A percentile compares a stretch with the other conserved stretches of the same genome.
Evolutionary conservation across 129 eudicot species (phyloP).

Genomic region (Scalesia atractyloides): DNA sequence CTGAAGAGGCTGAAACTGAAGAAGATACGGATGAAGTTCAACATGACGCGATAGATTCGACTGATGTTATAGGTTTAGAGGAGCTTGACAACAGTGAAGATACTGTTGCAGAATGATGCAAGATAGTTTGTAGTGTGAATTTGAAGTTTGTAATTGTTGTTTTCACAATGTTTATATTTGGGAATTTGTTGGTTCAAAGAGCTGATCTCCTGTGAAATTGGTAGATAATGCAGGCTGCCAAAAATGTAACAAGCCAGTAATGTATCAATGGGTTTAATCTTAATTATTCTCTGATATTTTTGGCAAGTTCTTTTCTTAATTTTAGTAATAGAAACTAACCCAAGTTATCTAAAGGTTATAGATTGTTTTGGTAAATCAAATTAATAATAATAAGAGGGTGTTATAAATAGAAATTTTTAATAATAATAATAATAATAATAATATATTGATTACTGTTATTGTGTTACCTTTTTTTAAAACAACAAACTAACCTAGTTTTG

Average conservation of each 20-base stretch:
- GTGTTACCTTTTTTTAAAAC: too few relatives aligned
- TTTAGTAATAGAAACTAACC: background rate
- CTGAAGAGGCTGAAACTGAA: background rate
- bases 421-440: too few relatives aligned
- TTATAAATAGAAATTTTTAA: too few relatives aligned
- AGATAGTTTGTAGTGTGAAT: background rate
- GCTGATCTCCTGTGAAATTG: constrained; percentile 1
- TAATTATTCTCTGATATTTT: background rate
- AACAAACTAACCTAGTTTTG: too few relatives aligned
- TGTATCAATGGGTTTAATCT: constrained; percentile 9
- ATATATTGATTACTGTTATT: too few relatives aligned
- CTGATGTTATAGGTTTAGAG: constrained; percentile 14
- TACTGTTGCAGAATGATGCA: constrained; percentile 8
- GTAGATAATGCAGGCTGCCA: constrained; percentile 15
- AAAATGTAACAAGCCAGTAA: background rate
- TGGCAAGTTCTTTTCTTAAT: background rate
- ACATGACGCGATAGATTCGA: constrained; percentile 7
- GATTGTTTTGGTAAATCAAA: background rate
- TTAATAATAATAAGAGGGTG: too few relatives aligned
- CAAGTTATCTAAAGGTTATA: background rate
- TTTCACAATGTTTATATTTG: background rate
- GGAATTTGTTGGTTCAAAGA: constrained; percentile 19
- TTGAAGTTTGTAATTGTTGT: constrained; percentile 7
- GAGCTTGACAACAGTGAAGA: constrained; percentile 6
- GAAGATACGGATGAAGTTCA: constrained; percentile 2